Conservation (phyloP, 371 early-diverging fungal species). For the Mucor saturninus region DNA sequence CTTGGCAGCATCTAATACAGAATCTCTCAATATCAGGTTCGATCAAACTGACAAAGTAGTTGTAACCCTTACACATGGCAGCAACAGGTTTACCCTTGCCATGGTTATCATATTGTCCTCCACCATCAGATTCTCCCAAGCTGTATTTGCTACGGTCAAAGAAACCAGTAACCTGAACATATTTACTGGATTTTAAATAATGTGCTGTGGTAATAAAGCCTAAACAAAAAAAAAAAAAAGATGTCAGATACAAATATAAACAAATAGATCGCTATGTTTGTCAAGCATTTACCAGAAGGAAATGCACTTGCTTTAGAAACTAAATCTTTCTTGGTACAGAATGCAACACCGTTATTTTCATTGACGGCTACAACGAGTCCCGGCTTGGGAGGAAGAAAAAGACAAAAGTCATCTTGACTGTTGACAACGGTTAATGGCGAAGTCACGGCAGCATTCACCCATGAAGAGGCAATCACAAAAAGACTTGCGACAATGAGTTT, state of each 20-base stretch:
- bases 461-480: constrained; percentile 14
- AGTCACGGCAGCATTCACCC: constrained; percentile 13
- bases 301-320: constrained; percentile 54
- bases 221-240: neutral
- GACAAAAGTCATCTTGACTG: constrained; percentile 50
- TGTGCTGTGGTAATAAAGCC: constrained; percentile 57
- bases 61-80: constrained; percentile 46
- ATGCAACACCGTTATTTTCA: constrained; percentile 59
- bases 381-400: constrained; percentile 64
- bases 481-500: constrained; percentile 10
- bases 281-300: constrained; percentile 40
- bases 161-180: constrained; percentile 62
- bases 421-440: constrained; percentile 28
- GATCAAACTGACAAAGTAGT: constrained; percentile 53
- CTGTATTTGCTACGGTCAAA: constrained; percentile 54
- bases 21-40: constrained; percentile 52
- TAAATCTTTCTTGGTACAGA: constrained; percentile 48
- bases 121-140: constrained; percentile 49
- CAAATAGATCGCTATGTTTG: too few relatives aligned
- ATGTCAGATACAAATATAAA: too few relatives aligned
- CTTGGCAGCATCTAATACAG: constrained; percentile 55
- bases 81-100: constrained; percentile 38
- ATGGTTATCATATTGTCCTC: constrained; percentile 56
- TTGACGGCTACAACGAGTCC: constrained; percentile 58
- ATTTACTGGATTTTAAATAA: constrained; percentile 41